Base-by-base conservation (phyloP, 306 rosid species). In the Crataegus laevigata region DNA sequence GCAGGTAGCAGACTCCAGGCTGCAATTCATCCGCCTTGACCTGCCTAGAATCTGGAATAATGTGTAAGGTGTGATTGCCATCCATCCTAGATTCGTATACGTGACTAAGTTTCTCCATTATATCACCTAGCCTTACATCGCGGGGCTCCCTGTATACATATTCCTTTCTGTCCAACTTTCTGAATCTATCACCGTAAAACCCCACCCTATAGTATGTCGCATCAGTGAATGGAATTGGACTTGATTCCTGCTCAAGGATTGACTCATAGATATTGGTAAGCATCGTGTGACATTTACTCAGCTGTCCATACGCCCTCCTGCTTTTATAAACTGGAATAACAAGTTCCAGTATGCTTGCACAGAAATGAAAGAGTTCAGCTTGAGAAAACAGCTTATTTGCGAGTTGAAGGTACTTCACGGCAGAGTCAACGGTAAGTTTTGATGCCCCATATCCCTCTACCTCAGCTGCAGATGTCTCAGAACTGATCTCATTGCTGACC, bases 381-480 rank as follows among this genome's bases (percentile, higher is more conserved):
- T 94, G 98, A 51, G 96, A 90, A 86, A 94, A 94, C 76, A 91
- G 97, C 82, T 91, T 94, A 77, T 94, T 94, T 60, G 98, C 98
- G 15, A 94, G 98, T 88, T 94, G 98, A 62, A 94, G 88, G 81
- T 94, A 90, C 78, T 94, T 91, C 81, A 94, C 98, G 10, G 98
- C 98, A 74, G 97, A 94, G 80, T 91, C 98, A 73, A 94, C 93
- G 0, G 97, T 91, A 73, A 94, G 90, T 78, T 90, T 94, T 65
- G 98, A 94, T 76, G 98, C 96, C 66, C 98, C 98, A 52, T 94
- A 94, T 75, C 98, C 98, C 89, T 94, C 98, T 11, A 94, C 91
- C 91, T 94, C 98, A 19, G 97, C 97, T 38, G 98, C 98, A 68
- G 98, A 88, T 38, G 96, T 94, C 86, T 94, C 97, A n/a, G 96